Conservation (phyloP, 768 basidiomycete species). For the Boletus rubescentipes region DNA sequence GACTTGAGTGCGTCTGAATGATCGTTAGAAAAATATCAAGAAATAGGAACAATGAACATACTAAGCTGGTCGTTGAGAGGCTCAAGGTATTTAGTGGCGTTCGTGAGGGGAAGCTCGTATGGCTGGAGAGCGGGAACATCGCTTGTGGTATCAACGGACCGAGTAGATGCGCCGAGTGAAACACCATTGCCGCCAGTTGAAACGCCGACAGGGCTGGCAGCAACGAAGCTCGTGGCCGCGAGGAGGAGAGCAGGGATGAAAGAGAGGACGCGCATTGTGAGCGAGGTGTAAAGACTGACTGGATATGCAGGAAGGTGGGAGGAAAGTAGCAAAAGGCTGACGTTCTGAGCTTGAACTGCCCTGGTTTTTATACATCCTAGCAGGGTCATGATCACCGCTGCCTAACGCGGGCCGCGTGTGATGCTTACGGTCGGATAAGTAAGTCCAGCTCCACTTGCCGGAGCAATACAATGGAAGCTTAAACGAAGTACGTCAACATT, state of each 20-base stretch:
- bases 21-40: neutral
- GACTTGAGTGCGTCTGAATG: neutral
- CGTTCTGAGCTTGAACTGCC: accelerated
- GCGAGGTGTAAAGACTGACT: conserved; percentile 14
- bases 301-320: neutral
- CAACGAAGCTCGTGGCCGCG: conserved; percentile 16
- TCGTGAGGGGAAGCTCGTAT: neutral
- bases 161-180: no score
- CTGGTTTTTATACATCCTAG: conserved; percentile 6
- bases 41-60: neutral
- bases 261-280: conserved; percentile 27
- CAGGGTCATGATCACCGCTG: no score
- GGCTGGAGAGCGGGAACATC: no score
- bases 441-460: no score
- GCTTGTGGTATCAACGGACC: no score
- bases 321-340: neutral
- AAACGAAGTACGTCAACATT: no score
- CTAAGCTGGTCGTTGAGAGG: neutral
- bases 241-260: conserved; percentile 21
- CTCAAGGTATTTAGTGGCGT: neutral
- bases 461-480: no score
- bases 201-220: conserved; percentile 13
- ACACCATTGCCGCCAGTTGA: no score
- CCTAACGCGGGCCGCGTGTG: no score
- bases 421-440: no score